phyloP scores from a whole-genome alignment of 2,329 filamentous ascomycete species.

The Colletotrichum gigasporum region DNA sequence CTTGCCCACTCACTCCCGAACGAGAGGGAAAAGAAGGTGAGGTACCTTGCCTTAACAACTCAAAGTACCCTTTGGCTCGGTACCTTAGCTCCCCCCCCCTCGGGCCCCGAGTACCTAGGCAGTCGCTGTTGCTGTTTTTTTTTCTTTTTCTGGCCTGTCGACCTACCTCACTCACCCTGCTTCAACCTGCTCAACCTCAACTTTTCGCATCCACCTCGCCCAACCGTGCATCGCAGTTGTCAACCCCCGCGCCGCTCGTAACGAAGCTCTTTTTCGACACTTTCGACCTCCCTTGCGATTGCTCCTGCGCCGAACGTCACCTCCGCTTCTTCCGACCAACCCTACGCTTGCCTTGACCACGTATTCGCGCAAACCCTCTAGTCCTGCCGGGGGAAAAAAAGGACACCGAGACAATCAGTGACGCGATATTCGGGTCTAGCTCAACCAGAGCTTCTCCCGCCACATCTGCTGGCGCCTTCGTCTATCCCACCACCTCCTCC shows the following conservation, averaged over 20 bases:
- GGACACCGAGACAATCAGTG: constrained; percentile 7
- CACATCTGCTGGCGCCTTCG: constrained; percentile 2
- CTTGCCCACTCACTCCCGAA: no score
- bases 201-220: background rate
- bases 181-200: background rate
- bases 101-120: no score
- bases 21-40: no score
- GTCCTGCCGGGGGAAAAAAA: background rate
- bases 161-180: background rate
- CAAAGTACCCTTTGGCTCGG: no score
- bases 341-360: background rate
- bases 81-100: background rate
- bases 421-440: constrained; percentile 7
- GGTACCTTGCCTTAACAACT: no score
- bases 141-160: background rate
- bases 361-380: constrained; percentile 1
- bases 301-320: background rate
- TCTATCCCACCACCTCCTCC: constrained; percentile 28
- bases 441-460: constrained; percentile 19
- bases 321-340: background rate
- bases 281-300: background rate
- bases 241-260: background rate
- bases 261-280: background rate
- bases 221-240: constrained; percentile 8
- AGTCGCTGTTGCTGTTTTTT: no score